Base-by-base conservation (phyloP, 164 flowering plant species). In the Piper betle region DNA sequence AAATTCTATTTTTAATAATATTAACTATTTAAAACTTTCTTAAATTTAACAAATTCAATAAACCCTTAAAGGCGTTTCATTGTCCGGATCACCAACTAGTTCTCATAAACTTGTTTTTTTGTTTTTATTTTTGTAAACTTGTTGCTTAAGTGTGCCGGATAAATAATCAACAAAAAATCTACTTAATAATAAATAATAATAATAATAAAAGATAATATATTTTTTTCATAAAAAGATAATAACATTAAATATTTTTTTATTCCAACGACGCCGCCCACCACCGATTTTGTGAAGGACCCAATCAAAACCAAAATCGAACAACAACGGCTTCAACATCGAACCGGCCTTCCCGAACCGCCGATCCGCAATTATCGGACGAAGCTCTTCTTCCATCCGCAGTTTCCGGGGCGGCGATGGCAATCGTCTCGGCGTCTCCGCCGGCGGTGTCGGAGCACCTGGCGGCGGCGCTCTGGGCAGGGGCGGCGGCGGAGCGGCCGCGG, bases 401-500 rank as follows among this genome's bases (percentile, higher is more conserved):
- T 6, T 42, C 46, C 46, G 46, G 46, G 46, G 0, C 11, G 16
- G 2, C 46, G 13, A 58, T 74, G 77, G 55, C 37, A 59, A 62
- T 71, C 58, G 62, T 70, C 41, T 67, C 78, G 37, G 56, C 69
- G 8, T 16, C 71, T 56, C 57, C 71, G 41, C 61, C 71, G 41
- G 50, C 69, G 12, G 54, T 60, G 53, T 66, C 48, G 53, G 67
- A 41, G 7, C 40, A 13, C 37, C 50, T 38, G 20, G 61, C 68
- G 20, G 12, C 6, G n/a, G n/a, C 64, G 62, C 37, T 60, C 59
- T 54, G 38, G 60, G 8, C 48, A 54, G 20, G 38, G 62, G 60
- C 52, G 52, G 38, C 37, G 66, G 33, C 63, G 57, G 48, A 6
- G n/a, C 18, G 60, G 60, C 38, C 59, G 53, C 58, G 40, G 61